Evolutionary conservation across 306 rosid genomes (phyloP), one percentile per base, ranked within the genome.

Genomic region (Oxytropis ochrocephala): DNA sequence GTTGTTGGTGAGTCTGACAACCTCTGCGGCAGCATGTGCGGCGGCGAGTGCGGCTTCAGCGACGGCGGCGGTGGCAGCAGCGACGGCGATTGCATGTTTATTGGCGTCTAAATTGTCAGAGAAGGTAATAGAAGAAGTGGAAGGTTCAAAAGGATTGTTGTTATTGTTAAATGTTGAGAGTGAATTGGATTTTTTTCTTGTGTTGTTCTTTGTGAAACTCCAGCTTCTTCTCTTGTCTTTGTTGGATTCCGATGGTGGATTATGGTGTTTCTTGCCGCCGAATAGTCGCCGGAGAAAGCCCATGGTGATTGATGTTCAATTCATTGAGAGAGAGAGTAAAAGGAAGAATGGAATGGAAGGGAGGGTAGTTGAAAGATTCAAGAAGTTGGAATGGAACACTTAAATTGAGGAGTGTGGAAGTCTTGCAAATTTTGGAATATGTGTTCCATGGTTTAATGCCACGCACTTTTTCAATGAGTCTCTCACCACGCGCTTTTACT

Each of bases 1-100:
- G 12, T 72, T 38, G 12, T 72, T 52, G 18, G 76, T 90, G 5
- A 90, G 87, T 16, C 95, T 70, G 9, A 94, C 97, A 0, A 94
- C 98, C 73, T 94, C 95, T 0, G 97, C 97, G 0, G 98, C 98
- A 0, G 98, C 98, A 18, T 90, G 98, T 1, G 98, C 97, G 0
- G 98, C 98, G 0, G 96, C 92, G 2, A 94, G 90, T 3, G 97
- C 97, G 0, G 97, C 98, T 82, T 94, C 96, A 0, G 98, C 97
- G 0, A 90, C 97, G 4, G 97, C 95, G 0, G 96, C 97, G 1
- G 96, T 94, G 3, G 97, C 97, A 1, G 96, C 92, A 0, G 97
- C 97, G 0, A 94, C 99, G 0, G 97, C 99, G 24, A 94, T 81
- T 6, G 99, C 99, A 70, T 88, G 97, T 63, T 87, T 87, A 66